Base-by-base conservation (phyloP, 139 green algal species). In the Chlorella ohadii region DNA sequence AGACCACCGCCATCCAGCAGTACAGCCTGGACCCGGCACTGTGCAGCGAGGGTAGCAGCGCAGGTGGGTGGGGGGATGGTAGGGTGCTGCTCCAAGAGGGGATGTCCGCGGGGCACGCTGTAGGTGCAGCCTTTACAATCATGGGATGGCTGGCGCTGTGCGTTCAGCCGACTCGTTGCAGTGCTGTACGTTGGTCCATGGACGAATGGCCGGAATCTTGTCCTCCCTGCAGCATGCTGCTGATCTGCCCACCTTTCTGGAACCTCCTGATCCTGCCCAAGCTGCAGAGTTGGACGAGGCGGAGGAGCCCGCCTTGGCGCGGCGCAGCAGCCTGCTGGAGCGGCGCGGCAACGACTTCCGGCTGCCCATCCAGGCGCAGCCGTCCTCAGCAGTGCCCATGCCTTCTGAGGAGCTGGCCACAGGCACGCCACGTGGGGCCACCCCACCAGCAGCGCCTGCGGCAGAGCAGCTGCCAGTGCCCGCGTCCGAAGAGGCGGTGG, bases 1-100 rank as follows among this genome's bases (percentile, higher is more conserved):
- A 99, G 88, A 92, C 93, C 15, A 88, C 95, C 27, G 93, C 88
- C 0, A 92, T 98, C 0, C 96, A 98, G 90, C 92, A 96, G 86
- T 99, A 98, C 86, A 87, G 78, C 17, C 85, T 98, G 19, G 87
- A 92, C 41, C 82, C 90, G 0, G 80, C 74, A 22, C 56, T 88
- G 31, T 98, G 94, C 91, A 75, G 81, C n/a, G 74, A 64, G 20
- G 81, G 38, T 23, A 33, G 44, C 28, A 27, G 47, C 55, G 67
- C 67, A 59, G 51, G 51, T 59, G 51, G 51, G 15, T 13, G 51
- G 51, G 51, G 51, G 22, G 51, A 59, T 59, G 15, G 51, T 59
- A 51, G 44, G n/a, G n/a, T n/a, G n/a, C n/a, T n/a, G n/a, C n/a
- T n/a, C n/a, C n/a, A n/a, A n/a, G n/a, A n/a, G n/a, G n/a, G n/a